Evolutionary conservation across 2,329 filamentous ascomycete species (phyloP).

Genomic region (Colletotrichum sp.): DNA sequence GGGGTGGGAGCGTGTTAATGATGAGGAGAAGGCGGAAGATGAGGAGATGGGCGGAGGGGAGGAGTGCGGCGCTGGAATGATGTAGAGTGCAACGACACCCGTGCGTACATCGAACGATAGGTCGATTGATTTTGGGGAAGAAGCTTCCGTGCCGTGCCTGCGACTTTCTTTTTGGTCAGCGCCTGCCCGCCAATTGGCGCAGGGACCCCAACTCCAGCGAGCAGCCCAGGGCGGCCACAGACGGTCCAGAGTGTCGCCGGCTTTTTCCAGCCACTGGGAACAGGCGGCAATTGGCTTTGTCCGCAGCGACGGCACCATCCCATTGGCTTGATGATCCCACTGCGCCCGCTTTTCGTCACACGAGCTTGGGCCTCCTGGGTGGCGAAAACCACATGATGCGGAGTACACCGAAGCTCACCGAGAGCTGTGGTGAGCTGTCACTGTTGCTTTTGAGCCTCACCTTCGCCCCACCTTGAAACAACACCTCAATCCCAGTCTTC

Average conservation of each 20-base stretch:
- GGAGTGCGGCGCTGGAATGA: conserved; percentile 6
- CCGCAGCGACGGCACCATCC: not conserved
- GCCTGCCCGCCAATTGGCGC: not conserved
- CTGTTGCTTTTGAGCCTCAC: conserved; percentile 6
- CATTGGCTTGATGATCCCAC: not conserved
- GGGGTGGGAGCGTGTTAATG: not conserved
- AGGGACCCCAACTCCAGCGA: not conserved
- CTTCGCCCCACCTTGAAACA: conserved; percentile 7
- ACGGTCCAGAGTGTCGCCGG: not conserved
- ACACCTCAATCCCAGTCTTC: not conserved
- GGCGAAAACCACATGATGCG: conserved; percentile 18
- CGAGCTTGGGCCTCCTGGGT: conserved; percentile 4
- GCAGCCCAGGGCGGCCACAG: not conserved
- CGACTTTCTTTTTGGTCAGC: conserved; percentile 11
- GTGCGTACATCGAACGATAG: conserved; percentile 19
- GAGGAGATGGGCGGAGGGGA: not conserved
- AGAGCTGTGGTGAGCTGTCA: not conserved
- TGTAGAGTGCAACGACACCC: conserved; percentile 13
- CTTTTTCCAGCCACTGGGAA: conserved; percentile 10
- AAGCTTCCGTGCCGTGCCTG: conserved; percentile 3
- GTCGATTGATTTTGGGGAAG: conserved; percentile 19
- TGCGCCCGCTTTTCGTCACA: conserved; percentile 10
- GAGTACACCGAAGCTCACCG: conserved; percentile 17
- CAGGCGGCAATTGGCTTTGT: conserved; percentile 5
- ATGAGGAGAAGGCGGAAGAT: not conserved